phyloP scores from a whole-genome alignment of 2,329 filamentous ascomycete species.

The Xylaria digitata region DNA sequence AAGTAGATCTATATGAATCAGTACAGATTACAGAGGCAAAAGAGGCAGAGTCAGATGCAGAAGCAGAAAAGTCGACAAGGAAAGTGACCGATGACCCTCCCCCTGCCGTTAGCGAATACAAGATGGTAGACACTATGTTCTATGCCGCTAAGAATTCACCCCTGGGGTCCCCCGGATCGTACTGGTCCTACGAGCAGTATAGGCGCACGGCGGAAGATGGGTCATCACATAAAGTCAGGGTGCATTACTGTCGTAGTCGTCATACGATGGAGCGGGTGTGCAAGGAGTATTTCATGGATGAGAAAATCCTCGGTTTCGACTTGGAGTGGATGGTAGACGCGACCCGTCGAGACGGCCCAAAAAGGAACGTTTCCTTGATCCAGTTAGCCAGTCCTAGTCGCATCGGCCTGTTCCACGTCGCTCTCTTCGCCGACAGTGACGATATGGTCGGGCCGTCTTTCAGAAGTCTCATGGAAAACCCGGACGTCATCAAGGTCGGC shows the following conservation, averaged over 20 bases:
- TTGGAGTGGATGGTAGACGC: constrained; percentile 80
- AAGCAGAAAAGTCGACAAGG: constrained; percentile 11
- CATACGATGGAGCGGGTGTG: constrained; percentile 74
- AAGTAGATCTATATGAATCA: not conserved
- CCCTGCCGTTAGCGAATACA: constrained; percentile 56
- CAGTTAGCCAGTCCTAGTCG: constrained; percentile 82
- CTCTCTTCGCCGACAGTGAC: constrained; percentile 64
- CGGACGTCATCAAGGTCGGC: constrained; percentile 77
- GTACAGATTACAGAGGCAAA: not conserved
- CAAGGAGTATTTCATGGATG: constrained; percentile 71
- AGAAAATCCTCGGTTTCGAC: constrained; percentile 85
- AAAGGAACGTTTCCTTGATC: constrained; percentile 81
- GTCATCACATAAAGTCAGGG: constrained; percentile 65
- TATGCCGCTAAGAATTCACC: constrained; percentile 60
- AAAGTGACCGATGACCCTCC: constrained; percentile 50
- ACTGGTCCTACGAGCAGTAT: constrained; percentile 78
- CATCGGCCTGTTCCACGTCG: constrained; percentile 85
- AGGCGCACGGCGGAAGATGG: constrained; percentile 60
- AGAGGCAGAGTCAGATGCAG: not conserved
- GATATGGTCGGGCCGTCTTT: constrained; percentile 78
- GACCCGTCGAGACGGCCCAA: constrained; percentile 60
- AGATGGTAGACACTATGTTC: constrained; percentile 60
- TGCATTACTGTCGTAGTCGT: constrained; percentile 81
- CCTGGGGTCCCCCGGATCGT: constrained; percentile 61
- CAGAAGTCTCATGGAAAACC: constrained; percentile 76